Evolutionary conservation across 306 rosid species (phyloP).

Genomic region (Dalbergia oliveri): DNA sequence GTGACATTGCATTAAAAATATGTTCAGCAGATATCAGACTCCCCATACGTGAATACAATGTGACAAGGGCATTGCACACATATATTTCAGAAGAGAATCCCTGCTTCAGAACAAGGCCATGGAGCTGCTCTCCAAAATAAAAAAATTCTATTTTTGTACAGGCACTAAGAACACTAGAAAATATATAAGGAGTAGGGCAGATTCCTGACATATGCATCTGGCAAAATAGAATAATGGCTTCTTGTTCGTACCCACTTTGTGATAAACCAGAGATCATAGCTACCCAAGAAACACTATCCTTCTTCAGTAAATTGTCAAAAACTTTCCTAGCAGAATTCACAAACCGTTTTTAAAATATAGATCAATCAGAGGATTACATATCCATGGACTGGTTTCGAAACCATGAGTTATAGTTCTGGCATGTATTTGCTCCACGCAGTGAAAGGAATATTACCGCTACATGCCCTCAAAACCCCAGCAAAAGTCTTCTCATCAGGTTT

Average conservation of each 20-base stretch:
- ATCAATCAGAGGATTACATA: constrained; percentile 79
- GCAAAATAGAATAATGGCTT: constrained; percentile 72
- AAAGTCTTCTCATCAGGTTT: constrained; percentile 63
- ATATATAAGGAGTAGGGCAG: constrained; percentile 75
- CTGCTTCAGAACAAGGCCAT: constrained; percentile 73
- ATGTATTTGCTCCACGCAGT: constrained; percentile 71
- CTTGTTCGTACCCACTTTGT: constrained; percentile 69
- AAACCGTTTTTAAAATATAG: constrained; percentile 67
- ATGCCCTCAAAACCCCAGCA: constrained; percentile 72
- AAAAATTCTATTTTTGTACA: constrained; percentile 66
- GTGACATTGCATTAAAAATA: constrained; percentile 66
- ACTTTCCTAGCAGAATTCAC: constrained; percentile 72
- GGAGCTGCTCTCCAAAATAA: constrained; percentile 75
- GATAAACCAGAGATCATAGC: constrained; percentile 91
- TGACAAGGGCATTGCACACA: constrained; percentile 88
- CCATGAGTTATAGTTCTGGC: constrained; percentile 68
- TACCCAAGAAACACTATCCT: constrained; percentile 87
- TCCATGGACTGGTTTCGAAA: constrained; percentile 57
- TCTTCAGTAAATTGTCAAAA: constrained; percentile 55
- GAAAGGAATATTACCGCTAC: constrained; percentile 59
- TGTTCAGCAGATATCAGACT: constrained; percentile 67
- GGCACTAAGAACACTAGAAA: constrained; percentile 86
- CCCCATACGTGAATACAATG: constrained; percentile 73
- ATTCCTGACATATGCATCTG: constrained; percentile 72
- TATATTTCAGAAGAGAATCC: constrained; percentile 80